Evolutionary conservation across 108 stramenopile species (phyloP).

Genomic region (Nitzschia inconspicua): DNA sequence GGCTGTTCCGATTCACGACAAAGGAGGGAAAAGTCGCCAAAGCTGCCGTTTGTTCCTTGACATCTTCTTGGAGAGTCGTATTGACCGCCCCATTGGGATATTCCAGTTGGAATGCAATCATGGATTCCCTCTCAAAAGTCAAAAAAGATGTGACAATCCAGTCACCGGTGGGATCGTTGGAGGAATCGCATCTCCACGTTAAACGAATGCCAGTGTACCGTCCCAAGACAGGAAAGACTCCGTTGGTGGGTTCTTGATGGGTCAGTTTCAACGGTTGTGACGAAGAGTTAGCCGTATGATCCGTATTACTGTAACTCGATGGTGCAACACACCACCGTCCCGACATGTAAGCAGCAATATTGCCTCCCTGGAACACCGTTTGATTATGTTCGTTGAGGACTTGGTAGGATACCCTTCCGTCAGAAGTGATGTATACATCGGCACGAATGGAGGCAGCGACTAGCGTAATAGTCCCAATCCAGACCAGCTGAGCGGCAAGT

Average conservation of each 20-base stretch:
- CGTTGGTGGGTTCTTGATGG: neutral
- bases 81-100: constrained; percentile 20
- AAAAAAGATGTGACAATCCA: neutral
- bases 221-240: neutral
- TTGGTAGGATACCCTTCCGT: neutral
- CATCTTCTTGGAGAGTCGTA: neutral
- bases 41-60: neutral
- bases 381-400: neutral
- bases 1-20: neutral
- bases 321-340: constrained; percentile 14
- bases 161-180: neutral
- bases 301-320: neutral
- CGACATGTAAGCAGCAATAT: constrained; percentile 5
- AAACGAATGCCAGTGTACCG: neutral
- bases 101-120: constrained; percentile 17
- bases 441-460: no score
- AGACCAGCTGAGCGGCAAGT: no score
- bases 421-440: no score
- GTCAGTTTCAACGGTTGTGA: neutral
- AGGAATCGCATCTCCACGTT: neutral
- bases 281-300: neutral
- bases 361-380: constrained; percentile 13
- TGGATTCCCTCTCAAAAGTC: constrained; percentile 1
- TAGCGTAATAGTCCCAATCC: no score
- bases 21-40: constrained; percentile 22